Conservation (phyloP, 768 basidiomycete species). For the Mycena capillaripes region DNA sequence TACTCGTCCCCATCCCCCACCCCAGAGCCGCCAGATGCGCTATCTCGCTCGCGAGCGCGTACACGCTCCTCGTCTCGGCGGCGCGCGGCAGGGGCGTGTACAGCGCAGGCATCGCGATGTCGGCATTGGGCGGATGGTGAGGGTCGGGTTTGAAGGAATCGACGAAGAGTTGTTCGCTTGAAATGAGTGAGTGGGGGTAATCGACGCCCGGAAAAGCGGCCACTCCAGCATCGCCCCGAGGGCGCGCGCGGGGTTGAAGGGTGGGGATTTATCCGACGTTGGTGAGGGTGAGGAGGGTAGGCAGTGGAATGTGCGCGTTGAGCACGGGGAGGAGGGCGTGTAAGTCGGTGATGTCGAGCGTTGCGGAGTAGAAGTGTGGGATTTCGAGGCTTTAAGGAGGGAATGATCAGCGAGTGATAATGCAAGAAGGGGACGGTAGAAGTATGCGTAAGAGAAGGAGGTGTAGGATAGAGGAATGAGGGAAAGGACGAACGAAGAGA, state of each 20-base stretch:
- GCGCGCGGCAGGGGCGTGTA: conserved; percentile 81
- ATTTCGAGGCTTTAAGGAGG: conserved; percentile 90
- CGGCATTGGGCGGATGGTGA: conserved; percentile 82
- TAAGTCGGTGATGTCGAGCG: conserved; percentile 80
- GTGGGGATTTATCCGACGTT: conserved; percentile 36
- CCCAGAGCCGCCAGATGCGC: conserved; percentile 74
- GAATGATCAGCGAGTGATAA: neutral
- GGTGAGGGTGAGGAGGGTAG: conserved; percentile 53
- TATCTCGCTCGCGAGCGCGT: conserved; percentile 72
- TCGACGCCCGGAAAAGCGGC: conserved; percentile 86
- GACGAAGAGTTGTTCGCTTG: no score
- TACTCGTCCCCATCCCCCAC: no score
- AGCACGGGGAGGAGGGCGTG: conserved; percentile 73
- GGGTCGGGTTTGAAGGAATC: conserved; percentile 53
- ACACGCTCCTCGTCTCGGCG: conserved; percentile 70
- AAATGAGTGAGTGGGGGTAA: conserved; percentile 60
- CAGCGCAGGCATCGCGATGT: conserved; percentile 83
- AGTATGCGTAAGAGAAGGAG: no score
- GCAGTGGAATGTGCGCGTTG: conserved; percentile 76
- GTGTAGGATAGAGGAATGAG: no score
- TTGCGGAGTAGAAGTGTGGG: conserved; percentile 89
- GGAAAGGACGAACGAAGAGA: no score
- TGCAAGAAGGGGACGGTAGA: no score
- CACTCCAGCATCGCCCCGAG: conserved; percentile 76
- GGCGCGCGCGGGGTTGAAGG: conserved; percentile 55